Base-by-base conservation (phyloP, 192 early-diverging fungal species). In the Gonapodya prolifera region DNA sequence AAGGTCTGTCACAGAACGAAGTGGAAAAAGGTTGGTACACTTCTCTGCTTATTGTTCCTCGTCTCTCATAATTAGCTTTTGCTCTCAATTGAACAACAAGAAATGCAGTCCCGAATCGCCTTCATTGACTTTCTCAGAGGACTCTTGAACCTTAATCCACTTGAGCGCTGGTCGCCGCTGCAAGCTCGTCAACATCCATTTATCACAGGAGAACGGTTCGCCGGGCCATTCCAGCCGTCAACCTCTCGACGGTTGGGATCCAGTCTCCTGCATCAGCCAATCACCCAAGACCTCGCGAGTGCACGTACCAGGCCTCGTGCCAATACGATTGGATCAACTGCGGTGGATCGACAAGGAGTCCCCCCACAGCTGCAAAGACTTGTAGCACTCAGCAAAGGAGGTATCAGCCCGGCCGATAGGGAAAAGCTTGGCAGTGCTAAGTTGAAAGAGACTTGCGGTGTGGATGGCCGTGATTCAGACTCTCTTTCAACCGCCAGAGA, bases 141-240 rank as follows among this genome's bases (percentile, higher is more conserved):
- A 16, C 82, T 98, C n/a, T 83, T 99, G 69, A 90, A 92, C 69
- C 78, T 98, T 34, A 96, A 99, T 76, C 96, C 95, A 0, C 87
- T 93, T 77, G 93, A 93, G 81, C 87, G 97, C 75, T 98, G 96
- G 96, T 92, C 94, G 8, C 96, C 97, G 18, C 92, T 93, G 36
- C 95, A 99, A 81, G 97, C 97, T 0, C 87, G 91, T 23, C 83
- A 92, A 80, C 97, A 99, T 78, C 97, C 97, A 8, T 98, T 99
- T 80, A 94, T 98, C 69, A 97, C 96, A 0, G 95, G 94, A 1
- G 92, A 95, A 79, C 83, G 84, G 18, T 94, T 91, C 33, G 82
- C 83, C 1, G 91, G 89, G 0, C 89, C 91, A 70, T 95, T 91
- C 79, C 79, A 83, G 2, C 93, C 91, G 18, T 34, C 78, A n/a